Base-by-base conservation (phyloP, 2,329 filamentous ascomycete genomes). In the Beauveria sp. region DNA sequence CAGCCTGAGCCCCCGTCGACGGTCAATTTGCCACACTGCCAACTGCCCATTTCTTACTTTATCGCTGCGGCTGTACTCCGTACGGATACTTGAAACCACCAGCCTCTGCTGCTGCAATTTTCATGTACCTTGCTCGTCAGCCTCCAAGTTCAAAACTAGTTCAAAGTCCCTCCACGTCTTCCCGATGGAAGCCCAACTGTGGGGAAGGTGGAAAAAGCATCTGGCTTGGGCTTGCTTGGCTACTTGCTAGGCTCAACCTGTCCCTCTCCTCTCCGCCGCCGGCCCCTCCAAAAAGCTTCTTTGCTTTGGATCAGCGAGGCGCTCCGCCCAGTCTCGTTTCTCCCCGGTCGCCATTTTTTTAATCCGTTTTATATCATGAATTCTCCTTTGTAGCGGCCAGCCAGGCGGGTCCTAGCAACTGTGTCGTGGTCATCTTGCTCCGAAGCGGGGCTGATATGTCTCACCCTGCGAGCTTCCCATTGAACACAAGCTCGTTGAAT, bases 121-220 rank as follows among this genome's bases (percentile, higher is more conserved):
- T 6, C 34, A 37, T 5, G 12, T 37, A 16, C 12, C 34, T 37
- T 14, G 34, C 12, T 37, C 34, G 12, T 16, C 34, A 16, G 12
- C 34, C 12, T 37, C 34, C 34, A 14, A 16, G 12, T 14, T 14
- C 16, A 37, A 37, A 37, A 37, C 34, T 37, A 37, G 34, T 37
- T 16, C 12, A 37, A 34, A 5, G 5, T n/a, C 22, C 22, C 26
- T 14, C 50, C 30, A 24, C 30, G 10, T 55, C 30, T 26, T 46
- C 44, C 30, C 34, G 44, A 44, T 59, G 47, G 47, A 59, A 51
- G 55, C 55, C 55, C 55, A 59, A 59, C 55, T 59, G 55, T 59
- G 55, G 55, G 55, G 55, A 51, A 57, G 3, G 9, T 20, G 54
- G 28, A 52, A 59, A 52, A 51, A 20, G 34, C 20, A 59, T 59